Percentiles rank a stretch among this genome's conserved stretches.
Conservation (phyloP, 129 eudicot species). For the Escallonia rubra region DNA sequence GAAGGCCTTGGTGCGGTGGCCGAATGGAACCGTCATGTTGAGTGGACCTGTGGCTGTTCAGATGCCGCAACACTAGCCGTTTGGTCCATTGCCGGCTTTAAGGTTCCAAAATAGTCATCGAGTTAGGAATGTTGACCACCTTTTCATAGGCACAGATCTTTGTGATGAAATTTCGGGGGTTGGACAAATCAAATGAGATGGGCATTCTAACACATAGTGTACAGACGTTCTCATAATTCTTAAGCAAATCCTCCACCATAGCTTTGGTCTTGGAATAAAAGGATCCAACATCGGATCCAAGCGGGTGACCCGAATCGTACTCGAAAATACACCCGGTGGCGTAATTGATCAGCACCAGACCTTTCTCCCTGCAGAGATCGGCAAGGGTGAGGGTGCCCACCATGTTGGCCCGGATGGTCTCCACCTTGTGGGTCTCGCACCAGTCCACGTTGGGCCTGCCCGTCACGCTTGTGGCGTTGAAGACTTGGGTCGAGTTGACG, state of each 20-base stretch:
- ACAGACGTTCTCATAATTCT: conserved; percentile 19
- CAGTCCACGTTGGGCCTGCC: conserved; percentile 25
- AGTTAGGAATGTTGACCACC: conserved; percentile 27
- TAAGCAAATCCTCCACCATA: conserved; percentile 24
- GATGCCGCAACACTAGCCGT: too few species aligned
- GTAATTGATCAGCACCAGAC: conserved; percentile 10
- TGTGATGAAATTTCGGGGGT: conserved; percentile 30
- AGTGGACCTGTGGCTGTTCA: too few species aligned
- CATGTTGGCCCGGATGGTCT: conserved; percentile 16
- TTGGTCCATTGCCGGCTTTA: too few species aligned
- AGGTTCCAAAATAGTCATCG: conserved; percentile 23
- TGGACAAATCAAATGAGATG: conserved; percentile 17
- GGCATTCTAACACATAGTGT: conserved; percentile 24
- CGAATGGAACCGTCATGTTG: too few species aligned
- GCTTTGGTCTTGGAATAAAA: conserved; percentile 24
- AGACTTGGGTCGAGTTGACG: conserved; percentile 13
- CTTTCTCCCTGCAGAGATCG: conserved; percentile 10
- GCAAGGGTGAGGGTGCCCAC: conserved; percentile 20
- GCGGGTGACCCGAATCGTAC: conserved; percentile 16
- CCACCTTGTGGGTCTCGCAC: conserved; percentile 23
- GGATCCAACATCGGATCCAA: conserved; percentile 14
- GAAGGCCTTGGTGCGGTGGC: too few species aligned
- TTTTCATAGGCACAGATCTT: conserved; percentile 18
- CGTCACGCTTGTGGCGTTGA: conserved; percentile 20
- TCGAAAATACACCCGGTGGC: conserved; percentile 22